phyloP scores from a whole-genome alignment of 2,329 filamentous ascomycete genomes.

The Leptographium wingfieldii region DNA sequence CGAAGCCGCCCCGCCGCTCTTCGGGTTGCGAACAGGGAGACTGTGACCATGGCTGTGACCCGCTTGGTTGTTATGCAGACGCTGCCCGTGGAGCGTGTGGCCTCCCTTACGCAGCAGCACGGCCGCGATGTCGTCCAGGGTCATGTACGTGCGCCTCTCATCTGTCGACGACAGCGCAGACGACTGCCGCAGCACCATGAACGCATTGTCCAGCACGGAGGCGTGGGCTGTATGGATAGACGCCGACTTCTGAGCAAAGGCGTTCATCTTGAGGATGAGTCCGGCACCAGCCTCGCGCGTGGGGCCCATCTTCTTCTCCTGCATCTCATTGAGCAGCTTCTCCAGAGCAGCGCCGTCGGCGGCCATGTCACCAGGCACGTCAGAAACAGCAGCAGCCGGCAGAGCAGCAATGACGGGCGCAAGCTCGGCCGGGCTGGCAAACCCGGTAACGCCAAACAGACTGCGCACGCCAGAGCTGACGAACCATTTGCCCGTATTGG shows the following conservation, averaged over 20 bases:
- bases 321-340: constrained; percentile 23
- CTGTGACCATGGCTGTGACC: neutral
- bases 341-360: constrained; percentile 10
- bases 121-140: constrained; percentile 37
- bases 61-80: neutral
- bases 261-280: constrained; percentile 34
- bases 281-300: constrained; percentile 27
- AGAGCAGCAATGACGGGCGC: constrained; percentile 26
- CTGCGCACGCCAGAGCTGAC: constrained; percentile 30
- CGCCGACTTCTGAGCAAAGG: constrained; percentile 30
- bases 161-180: neutral
- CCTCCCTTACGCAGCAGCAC: constrained; percentile 21
- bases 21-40: constrained; percentile 1
- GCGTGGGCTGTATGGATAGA: constrained; percentile 35
- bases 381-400: constrained; percentile 15
- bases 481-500: constrained; percentile 38
- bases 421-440: constrained; percentile 29
- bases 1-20: constrained; percentile 4
- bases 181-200: constrained; percentile 20
- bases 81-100: neutral
- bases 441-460: constrained; percentile 37
- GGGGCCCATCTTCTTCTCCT: constrained; percentile 27
- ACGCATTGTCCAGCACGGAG: constrained; percentile 33
- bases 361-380: neutral
- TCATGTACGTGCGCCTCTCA: constrained; percentile 22